Base-by-base conservation (phyloP, 441 rosid species). In the Raphanus hybrid region DNA sequence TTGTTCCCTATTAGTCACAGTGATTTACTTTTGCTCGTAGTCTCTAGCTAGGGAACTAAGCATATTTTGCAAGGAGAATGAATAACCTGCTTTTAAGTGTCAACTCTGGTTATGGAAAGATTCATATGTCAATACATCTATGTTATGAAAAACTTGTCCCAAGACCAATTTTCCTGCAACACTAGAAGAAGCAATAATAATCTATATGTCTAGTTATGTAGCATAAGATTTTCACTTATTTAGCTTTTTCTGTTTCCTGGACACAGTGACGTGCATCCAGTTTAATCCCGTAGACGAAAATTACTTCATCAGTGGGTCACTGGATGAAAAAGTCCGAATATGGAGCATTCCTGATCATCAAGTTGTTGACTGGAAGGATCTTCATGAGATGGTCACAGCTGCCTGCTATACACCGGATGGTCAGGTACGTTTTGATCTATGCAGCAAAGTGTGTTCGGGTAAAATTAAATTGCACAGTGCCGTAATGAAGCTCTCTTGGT, bases 341-440 rank as follows among this genome's bases (percentile, higher is more conserved):
- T 95, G 99, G 99, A 95, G 97, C 83, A 91, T 95, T 84, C 90
- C 91, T 60, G 97, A 91, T 78, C 92, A 78, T 70, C 98, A 91
- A 85, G 98, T 93, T 59, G 96, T 95, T 74, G 95, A 91, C 50
- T 95, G 98, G 98, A 91, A 83, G 81, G 99, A 95, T 87, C 87
- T 92, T 71, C 97, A 92, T 82, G 99, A 95, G 86, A 95, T 95
- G 96, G 96, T 95, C 80, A 95, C 99, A 85, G 98, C 98, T 59
- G 99, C 98, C 75, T 93, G 95, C 84, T 95, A 93, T 78, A 95
- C 97, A 67, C 99, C 99, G 41, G 97, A 95, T 86, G 99, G 99
- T 67, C 92, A 93, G 97, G 99, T 95, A 62, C 1, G 0, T 54
- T 16, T 27, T 75, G 74, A 16, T 50, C 27, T 26, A 57, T 34